Evolutionary conservation across 176 grass and related monocot genomes (phyloP).

Genomic region (Secale cereale): DNA sequence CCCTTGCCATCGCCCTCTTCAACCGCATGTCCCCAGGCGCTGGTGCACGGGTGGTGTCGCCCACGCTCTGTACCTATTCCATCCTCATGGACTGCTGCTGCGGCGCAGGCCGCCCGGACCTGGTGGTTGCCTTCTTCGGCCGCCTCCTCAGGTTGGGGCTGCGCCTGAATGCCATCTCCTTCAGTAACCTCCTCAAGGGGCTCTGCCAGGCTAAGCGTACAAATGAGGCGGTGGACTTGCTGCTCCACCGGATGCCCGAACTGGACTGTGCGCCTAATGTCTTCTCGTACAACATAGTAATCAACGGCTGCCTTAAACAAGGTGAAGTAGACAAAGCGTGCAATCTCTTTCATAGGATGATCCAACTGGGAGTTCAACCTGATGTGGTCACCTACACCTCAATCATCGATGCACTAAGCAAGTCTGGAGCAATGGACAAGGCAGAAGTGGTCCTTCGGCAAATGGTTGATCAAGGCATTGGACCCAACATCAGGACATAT

Average conservation of each 20-base stretch:
- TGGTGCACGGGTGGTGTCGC: not conserved
- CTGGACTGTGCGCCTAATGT: not conserved
- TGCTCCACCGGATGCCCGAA: not conserved
- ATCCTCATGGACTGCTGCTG: not conserved
- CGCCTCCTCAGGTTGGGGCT: too few relatives aligned
- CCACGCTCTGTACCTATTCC: not conserved
- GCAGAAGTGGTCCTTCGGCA: too few relatives aligned
- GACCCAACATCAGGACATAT: too few relatives aligned
- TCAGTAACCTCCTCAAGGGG: too few relatives aligned
- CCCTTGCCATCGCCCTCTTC: not conserved
- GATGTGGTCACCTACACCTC: not conserved
- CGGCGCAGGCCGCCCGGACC: not conserved
- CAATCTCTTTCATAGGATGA: not conserved
- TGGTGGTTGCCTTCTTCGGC: not conserved
- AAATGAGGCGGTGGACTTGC: not conserved
- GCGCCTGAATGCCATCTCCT: not conserved
- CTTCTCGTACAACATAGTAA: not conserved
- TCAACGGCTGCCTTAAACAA: not conserved
- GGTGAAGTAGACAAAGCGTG: not conserved
- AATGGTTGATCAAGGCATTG: too few relatives aligned
- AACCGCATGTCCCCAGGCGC: not conserved
- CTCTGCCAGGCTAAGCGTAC: too few relatives aligned
- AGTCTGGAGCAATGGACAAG: too few relatives aligned
- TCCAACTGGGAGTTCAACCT: not conserved
- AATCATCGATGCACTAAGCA: too few relatives aligned